phyloP scores from a whole-genome alignment of 2,329 filamentous ascomycete species.

The Aspergillus novoparasiticus region DNA sequence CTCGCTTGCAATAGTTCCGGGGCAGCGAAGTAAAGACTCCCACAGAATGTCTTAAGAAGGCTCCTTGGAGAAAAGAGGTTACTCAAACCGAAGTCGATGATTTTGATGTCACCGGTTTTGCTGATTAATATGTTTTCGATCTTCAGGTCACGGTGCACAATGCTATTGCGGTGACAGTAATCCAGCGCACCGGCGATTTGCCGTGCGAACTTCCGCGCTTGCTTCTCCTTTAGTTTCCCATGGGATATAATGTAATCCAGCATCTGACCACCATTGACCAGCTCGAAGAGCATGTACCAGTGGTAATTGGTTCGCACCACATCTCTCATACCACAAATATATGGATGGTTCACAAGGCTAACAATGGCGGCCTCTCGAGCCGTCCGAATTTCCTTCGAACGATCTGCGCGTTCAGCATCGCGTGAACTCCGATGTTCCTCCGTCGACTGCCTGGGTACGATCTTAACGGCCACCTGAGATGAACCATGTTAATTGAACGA shows the following conservation, averaged over 20 bases:
- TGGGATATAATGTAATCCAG: conserved; percentile 99
- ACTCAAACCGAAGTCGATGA: conserved; percentile 97
- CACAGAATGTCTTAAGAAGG: conserved; percentile 94
- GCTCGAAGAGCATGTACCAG: conserved; percentile 99
- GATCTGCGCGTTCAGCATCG: conserved; percentile 86
- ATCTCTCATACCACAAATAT: conserved; percentile 94
- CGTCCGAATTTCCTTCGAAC: conserved; percentile 94
- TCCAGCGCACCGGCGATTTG: conserved; percentile 96
- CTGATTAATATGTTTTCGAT: conserved; percentile 99
- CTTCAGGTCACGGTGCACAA: conserved; percentile 95
- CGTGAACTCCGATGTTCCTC: conserved; percentile 75
- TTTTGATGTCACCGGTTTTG: conserved; percentile 98
- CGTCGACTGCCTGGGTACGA: conserved; percentile 85
- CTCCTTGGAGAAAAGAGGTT: conserved; percentile 87
- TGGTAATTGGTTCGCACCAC: conserved; percentile 95
- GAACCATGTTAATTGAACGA: neutral
- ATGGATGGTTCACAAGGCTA: conserved; percentile 88
- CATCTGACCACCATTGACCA: conserved; percentile 98
- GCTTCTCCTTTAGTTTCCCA: conserved; percentile 95
- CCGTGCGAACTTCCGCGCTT: conserved; percentile 93
- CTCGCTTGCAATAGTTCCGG: conserved; percentile 91
- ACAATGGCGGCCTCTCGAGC: conserved; percentile 96
- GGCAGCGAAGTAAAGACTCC: conserved; percentile 95
- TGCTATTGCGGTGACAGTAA: conserved; percentile 97
- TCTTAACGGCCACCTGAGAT: conserved; percentile 87